Evolutionary conservation across 2,329 filamentous ascomycete genomes (phyloP).

Genomic region (Aspergillus novofumigatus): DNA sequence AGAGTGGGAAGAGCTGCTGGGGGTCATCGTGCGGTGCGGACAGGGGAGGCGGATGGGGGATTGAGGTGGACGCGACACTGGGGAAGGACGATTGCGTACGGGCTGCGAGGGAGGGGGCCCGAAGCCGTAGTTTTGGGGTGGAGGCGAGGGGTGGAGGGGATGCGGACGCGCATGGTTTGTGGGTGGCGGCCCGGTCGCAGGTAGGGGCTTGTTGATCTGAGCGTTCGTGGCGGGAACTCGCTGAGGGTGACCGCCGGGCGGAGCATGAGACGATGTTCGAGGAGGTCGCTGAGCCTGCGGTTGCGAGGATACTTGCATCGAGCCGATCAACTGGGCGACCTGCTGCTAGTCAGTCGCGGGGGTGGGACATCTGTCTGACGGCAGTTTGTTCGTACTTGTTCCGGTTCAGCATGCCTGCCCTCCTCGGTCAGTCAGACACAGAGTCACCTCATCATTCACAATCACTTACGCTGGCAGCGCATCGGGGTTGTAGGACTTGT

Average conservation of each 20-base stretch:
- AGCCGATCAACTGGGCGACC: conserved; percentile 45
- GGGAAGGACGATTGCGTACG: conserved; percentile 48
- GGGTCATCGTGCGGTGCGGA: conserved; percentile 49
- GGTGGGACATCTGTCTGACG: not conserved
- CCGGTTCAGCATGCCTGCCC: conserved; percentile 68
- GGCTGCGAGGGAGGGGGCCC: conserved; percentile 50
- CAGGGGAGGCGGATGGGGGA: conserved; percentile 54
- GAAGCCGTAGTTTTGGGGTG: conserved; percentile 47
- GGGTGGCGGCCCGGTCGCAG: conserved; percentile 10
- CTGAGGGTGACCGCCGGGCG: conserved; percentile 22
- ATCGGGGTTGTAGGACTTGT: conserved; percentile 88
- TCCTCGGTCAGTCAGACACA: conserved; percentile 14
- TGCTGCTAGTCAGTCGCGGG: conserved; percentile 17
- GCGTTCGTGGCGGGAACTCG: conserved; percentile 24
- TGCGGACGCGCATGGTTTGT: conserved; percentile 26
- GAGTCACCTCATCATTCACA: not conserved
- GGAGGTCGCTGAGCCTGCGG: conserved; percentile 22
- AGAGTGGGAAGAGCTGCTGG: conserved; percentile 70
- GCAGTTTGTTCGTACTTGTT: conserved; percentile 50
- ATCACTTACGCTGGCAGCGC: conserved; percentile 77
- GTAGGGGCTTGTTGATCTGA: conserved; percentile 10
- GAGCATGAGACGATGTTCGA: conserved; percentile 21
- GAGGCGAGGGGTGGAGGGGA: conserved; percentile 40
- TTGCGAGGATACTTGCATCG: conserved; percentile 29
- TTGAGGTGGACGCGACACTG: conserved; percentile 61